Evolutionary conservation across 805 yeast genomes (phyloP).

Genomic region (Saccharomyces jurei): DNA sequence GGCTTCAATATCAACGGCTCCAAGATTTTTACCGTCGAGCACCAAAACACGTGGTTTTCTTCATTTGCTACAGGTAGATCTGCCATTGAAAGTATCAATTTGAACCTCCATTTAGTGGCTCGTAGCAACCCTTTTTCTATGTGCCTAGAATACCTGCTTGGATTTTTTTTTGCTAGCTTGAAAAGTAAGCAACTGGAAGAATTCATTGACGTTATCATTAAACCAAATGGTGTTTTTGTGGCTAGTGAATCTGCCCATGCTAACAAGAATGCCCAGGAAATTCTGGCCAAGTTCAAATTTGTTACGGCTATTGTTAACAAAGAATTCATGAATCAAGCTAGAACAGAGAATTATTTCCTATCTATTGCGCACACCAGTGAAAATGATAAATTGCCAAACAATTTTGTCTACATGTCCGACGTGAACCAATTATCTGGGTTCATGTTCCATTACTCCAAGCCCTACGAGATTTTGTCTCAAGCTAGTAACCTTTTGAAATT

Average conservation of each 20-base stretch:
- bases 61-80: conserved; percentile 86
- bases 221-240: conserved; percentile 35
- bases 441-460: conserved; percentile 38
- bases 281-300: conserved; percentile 49
- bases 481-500: conserved; percentile 46
- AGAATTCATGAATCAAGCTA: conserved; percentile 64
- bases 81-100: conserved; percentile 55
- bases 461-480: conserved; percentile 38
- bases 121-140: conserved; percentile 74
- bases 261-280: conserved; percentile 30
- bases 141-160: conserved; percentile 52
- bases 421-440: conserved; percentile 69
- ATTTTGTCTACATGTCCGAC: conserved; percentile 86
- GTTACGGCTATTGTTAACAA: conserved; percentile 82
- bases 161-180: conserved; percentile 48
- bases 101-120: conserved; percentile 58
- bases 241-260: conserved; percentile 19
- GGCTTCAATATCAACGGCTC: conserved; percentile 24
- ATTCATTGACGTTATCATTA: conserved; percentile 48
- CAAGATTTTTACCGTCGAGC: conserved; percentile 29
- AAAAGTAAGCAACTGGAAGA: conserved; percentile 50
- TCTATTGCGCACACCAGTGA: conserved; percentile 80
- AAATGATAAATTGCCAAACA: conserved; percentile 56
- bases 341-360: conserved; percentile 72
- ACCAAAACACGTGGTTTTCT: conserved; percentile 32